Base-by-base conservation (phyloP, 1,284 basidiomycete genomes). In the Amylostereum areolatum region DNA sequence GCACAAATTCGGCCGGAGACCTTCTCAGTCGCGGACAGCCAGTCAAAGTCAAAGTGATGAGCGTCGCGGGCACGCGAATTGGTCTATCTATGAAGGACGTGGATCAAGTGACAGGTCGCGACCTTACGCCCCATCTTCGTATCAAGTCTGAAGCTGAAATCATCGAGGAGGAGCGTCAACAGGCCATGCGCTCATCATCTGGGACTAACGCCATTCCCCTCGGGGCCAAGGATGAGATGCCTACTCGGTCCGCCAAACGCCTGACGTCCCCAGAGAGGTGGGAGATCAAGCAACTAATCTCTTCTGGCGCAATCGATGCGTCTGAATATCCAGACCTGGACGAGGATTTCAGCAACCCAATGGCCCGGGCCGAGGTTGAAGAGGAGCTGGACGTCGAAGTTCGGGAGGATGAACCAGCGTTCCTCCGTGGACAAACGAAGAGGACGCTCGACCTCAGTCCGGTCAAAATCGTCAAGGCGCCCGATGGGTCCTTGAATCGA, bases 211-310 rank as follows among this genome's bases (percentile, higher is more conserved):
- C 80, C 44, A 71, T 85, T 49, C 89, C 80, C 45, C 73, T 83
- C 41, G 75, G 75, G 40, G 71, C 77, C 12, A 71, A 71, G 50
- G 77, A 78, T 45, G 77, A 79, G 67, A 60, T 66, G 33, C 66
- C 70, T 18, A 74, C 81, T 12, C 76, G 88, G 25, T 89, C 88
- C 12, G 92, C 92, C 1, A 96, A 96, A 64, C 83, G 97, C 12
- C 72, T 99, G 49, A 96, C 96, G 1, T 95, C 92, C 28, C 97
- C 97, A 0, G 97, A 99, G 67, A 83, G 97, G 25, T 99, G 96
- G 92, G 97, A 99, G 72, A 92, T 99, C 67, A 97, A 98, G 66
- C 97, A 99, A 66, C 81, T 99, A 52, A 97, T 99, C 54, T 92
- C 97, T 0, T 97, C 93, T 37, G 97, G 97, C 43, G 90, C 86